These are phyloP conservation scores for Angophora floribunda DNA, from an alignment of 345 rosid species.

Conservation along the genomic window DNA sequence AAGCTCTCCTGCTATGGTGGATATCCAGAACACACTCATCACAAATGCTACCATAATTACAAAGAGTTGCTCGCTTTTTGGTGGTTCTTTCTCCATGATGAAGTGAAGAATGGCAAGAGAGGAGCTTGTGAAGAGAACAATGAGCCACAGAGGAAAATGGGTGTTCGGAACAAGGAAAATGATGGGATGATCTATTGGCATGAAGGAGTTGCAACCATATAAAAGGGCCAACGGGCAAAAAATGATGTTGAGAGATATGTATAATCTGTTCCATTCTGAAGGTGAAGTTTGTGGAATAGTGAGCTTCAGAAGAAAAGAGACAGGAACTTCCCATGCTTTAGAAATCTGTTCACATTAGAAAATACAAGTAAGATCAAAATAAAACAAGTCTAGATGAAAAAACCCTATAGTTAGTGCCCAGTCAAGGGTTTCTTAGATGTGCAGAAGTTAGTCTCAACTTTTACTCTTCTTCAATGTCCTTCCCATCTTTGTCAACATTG, in stretches of 20 bases:
- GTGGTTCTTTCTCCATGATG: constrained; percentile 69
- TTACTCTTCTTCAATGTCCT: not conserved
- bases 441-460: not conserved
- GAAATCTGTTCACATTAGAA: constrained; percentile 41
- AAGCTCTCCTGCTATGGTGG: constrained; percentile 87
- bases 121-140: constrained; percentile 57
- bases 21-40: constrained; percentile 98
- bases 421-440: not conserved
- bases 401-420: not conserved
- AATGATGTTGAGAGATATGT: constrained; percentile 63
- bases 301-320: constrained; percentile 51
- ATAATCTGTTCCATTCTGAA: constrained; percentile 70
- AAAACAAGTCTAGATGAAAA: not conserved
- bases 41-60: constrained; percentile 59
- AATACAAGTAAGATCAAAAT: not conserved
- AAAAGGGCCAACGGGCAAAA: constrained; percentile 80
- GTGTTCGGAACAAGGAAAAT: constrained; percentile 64
- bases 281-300: constrained; percentile 82
- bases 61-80: constrained; percentile 70
- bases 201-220: constrained; percentile 68
- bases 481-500: not conserved
- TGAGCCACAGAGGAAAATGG: constrained; percentile 75
- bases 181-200: constrained; percentile 74
- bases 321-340: constrained; percentile 66
- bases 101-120: constrained; percentile 73